phyloP scores from a whole-genome alignment of 345 rosid species.

The Melaleuca quinquenervia region DNA sequence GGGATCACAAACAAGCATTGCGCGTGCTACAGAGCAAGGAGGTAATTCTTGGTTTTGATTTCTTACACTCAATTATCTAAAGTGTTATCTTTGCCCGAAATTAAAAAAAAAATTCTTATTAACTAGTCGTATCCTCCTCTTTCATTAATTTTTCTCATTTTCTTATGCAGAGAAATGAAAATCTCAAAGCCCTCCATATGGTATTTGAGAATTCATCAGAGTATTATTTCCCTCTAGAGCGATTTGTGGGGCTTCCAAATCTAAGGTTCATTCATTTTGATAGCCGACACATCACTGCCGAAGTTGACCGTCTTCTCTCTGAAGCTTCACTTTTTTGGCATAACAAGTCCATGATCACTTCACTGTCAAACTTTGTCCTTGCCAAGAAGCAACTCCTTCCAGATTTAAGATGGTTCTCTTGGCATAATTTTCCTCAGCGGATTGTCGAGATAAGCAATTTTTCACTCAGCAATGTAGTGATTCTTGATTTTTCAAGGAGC shows the following conservation, averaged over 20 bases:
- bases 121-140: not conserved
- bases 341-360: not conserved
- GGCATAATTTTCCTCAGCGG: not conserved
- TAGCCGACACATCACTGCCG: fast-evolving
- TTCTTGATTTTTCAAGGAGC: not conserved
- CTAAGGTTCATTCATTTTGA: not conserved
- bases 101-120: no score
- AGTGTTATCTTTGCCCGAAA: not conserved
- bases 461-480: not conserved
- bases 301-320: not conserved
- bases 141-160: not conserved
- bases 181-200: not conserved
- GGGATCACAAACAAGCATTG: not conserved
- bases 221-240: not conserved
- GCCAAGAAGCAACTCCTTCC: not conserved
- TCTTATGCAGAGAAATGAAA: not conserved
- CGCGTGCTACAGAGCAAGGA: not conserved
- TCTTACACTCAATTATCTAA: not conserved
- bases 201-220: not conserved
- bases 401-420: not conserved
- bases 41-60: not conserved
- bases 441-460: not conserved
- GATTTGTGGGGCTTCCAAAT: not conserved
- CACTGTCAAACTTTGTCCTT: not conserved
- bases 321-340: fast-evolving